These are phyloP conservation scores for Ploettnerulaceae sp. DNA, from an alignment of 2,329 filamentous ascomycete genomes.

Conservation along the genomic window DNA sequence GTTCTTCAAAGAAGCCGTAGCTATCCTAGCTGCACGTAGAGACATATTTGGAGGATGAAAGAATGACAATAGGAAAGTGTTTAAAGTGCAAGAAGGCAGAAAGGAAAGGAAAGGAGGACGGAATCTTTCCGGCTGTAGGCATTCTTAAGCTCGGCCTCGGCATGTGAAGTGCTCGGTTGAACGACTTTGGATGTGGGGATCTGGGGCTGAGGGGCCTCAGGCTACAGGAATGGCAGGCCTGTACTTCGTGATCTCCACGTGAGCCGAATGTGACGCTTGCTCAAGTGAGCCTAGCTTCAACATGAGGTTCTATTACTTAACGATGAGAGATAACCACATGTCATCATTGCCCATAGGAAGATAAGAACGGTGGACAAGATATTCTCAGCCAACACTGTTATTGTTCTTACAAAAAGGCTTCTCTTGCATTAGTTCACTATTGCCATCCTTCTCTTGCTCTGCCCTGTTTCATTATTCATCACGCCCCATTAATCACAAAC, in stretches of 20 bases:
- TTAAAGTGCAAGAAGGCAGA: conserved; percentile 2
- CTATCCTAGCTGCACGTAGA: conserved; percentile 23
- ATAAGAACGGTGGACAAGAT: neutral
- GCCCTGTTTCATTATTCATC: neutral
- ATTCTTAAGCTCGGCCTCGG: too few relatives aligned
- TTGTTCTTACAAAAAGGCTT: neutral
- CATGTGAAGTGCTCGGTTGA: too few relatives aligned
- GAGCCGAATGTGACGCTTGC: too few relatives aligned
- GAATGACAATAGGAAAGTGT: too few relatives aligned
- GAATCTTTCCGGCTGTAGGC: too few relatives aligned
- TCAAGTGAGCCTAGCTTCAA: too few relatives aligned
- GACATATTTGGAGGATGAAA: conserved; percentile 30
- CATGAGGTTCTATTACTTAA: too few relatives aligned
- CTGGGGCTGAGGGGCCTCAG: too few relatives aligned
- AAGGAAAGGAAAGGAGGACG: conserved; percentile 1
- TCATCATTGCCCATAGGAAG: neutral
- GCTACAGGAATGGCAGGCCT: too few relatives aligned
- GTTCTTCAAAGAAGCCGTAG: conserved; percentile 25
- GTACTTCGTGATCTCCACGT: too few relatives aligned
- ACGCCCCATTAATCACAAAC: neutral
- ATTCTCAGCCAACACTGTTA: neutral
- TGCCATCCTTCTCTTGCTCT: neutral
- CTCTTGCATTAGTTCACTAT: neutral
- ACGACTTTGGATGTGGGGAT: too few relatives aligned
- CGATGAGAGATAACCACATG: neutral